Evolutionary conservation across 441 rosid species (phyloP).

Genomic region (Adansonia madagascariensis): DNA sequence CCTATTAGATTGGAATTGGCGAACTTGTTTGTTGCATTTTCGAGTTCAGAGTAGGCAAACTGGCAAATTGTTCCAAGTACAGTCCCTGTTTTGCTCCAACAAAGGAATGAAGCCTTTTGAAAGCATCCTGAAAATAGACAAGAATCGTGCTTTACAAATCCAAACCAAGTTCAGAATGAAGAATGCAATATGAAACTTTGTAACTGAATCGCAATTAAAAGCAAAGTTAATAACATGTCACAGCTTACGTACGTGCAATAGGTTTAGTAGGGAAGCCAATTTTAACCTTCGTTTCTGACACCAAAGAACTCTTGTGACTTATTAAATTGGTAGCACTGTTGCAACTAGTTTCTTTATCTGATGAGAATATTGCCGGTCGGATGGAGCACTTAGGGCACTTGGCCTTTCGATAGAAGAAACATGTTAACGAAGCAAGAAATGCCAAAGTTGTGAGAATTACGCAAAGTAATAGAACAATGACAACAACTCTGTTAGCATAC

Average conservation of each 20-base stretch:
- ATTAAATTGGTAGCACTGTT: conserved; percentile 78
- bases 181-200: neutral
- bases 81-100: conserved; percentile 52
- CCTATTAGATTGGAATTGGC: conserved; percentile 74
- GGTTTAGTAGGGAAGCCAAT: conserved; percentile 46
- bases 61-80: conserved; percentile 60
- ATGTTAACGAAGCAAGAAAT: conserved; percentile 61
- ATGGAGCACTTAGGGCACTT: conserved; percentile 40
- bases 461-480: conserved; percentile 59
- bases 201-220: neutral
- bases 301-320: conserved; percentile 51
- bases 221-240: neutral
- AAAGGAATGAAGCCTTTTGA: conserved; percentile 53
- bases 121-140: conserved; percentile 60
- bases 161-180: conserved; percentile 14
- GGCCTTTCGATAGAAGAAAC: conserved; percentile 57
- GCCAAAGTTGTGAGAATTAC: conserved; percentile 67
- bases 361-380: conserved; percentile 45
- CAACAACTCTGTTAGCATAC: conserved; percentile 54
- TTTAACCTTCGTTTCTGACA: conserved; percentile 44
- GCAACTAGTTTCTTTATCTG: conserved; percentile 61
- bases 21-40: conserved; percentile 75
- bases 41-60: conserved; percentile 74
- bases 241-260: conserved; percentile 44
- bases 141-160: neutral